phyloP scores from a whole-genome alignment of 2,329 filamentous ascomycete genomes.

The Sporothrix curviconia region DNA sequence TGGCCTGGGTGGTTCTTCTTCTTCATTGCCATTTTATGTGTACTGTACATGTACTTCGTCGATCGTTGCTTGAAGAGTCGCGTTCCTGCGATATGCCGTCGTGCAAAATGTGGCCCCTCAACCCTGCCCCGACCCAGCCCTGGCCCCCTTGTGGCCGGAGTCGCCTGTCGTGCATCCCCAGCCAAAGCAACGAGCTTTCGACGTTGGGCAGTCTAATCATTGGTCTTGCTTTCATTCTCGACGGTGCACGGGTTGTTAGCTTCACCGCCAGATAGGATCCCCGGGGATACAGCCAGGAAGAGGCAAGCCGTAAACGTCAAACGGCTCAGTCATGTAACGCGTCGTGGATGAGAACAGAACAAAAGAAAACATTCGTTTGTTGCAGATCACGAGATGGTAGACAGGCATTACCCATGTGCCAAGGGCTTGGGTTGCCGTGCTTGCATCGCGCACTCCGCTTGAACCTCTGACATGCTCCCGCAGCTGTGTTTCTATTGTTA shows the following conservation, averaged over 20 bases:
- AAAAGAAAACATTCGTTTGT: no score
- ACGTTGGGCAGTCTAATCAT: background rate
- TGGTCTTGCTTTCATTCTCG: no score
- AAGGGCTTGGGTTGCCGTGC: background rate
- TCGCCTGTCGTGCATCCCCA: constrained; percentile 4
- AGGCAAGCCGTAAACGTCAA: background rate
- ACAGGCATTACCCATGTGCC: no score
- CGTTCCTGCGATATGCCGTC: no score
- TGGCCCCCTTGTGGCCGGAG: background rate
- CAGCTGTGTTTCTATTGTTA: constrained; percentile 1
- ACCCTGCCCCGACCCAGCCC: no score
- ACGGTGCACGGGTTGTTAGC: background rate
- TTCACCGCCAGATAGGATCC: background rate
- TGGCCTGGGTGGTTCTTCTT: background rate
- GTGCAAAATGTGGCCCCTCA: no score
- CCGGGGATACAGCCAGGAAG: background rate
- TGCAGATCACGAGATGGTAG: no score
- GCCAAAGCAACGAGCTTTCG: background rate
- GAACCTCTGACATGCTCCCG: background rate
- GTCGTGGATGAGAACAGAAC: no score
- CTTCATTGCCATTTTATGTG: no score
- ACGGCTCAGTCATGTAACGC: no score
- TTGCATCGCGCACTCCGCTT: background rate
- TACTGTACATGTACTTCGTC: no score
- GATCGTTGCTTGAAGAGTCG: no score